Conservation (phyloP, 1,284 basidiomycete genomes). For the Peniophora sp. region DNA sequence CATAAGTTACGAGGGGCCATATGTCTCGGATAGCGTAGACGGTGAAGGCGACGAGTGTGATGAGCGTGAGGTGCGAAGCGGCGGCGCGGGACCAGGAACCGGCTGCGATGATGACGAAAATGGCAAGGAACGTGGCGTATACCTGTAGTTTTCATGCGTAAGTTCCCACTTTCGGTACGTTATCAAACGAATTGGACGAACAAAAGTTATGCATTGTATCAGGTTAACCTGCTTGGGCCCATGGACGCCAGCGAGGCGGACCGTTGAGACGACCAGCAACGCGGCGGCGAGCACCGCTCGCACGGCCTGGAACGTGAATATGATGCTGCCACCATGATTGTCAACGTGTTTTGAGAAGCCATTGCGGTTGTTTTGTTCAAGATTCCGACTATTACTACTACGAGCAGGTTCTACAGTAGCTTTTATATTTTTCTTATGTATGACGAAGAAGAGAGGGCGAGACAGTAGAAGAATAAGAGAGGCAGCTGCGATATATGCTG, state of each 20-base stretch:
- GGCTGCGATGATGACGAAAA: constrained; percentile 11
- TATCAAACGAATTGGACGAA: constrained; percentile 6
- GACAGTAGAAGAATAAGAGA: too few species aligned
- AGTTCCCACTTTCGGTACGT: not conserved
- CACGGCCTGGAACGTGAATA: too few species aligned
- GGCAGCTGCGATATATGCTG: too few species aligned
- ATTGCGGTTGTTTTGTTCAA: too few species aligned
- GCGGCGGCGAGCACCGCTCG: not conserved
- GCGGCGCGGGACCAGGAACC: constrained; percentile 5
- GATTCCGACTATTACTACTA: too few species aligned
- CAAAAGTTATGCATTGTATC: not conserved
- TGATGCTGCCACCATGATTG: too few species aligned
- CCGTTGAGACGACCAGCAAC: constrained; percentile 12
- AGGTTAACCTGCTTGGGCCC: not conserved
- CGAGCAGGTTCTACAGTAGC: too few species aligned
- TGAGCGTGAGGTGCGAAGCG: constrained; percentile 18
- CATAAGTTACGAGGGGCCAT: constrained; percentile 37
- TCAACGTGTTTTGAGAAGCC: too few species aligned
- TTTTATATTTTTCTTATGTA: too few species aligned
- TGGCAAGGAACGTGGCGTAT: constrained; percentile 16
- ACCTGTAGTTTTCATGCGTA: constrained; percentile 11
- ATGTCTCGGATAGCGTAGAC: constrained; percentile 45
- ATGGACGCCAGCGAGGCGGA: constrained; percentile 9
- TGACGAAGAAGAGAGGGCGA: too few species aligned
- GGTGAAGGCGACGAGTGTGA: constrained; percentile 31